A percentile compares a stretch with the other conserved stretches of the same genome.
phyloP scores from a whole-genome alignment of 1,284 basidiomycete species.

The Farysia itapuensis region DNA sequence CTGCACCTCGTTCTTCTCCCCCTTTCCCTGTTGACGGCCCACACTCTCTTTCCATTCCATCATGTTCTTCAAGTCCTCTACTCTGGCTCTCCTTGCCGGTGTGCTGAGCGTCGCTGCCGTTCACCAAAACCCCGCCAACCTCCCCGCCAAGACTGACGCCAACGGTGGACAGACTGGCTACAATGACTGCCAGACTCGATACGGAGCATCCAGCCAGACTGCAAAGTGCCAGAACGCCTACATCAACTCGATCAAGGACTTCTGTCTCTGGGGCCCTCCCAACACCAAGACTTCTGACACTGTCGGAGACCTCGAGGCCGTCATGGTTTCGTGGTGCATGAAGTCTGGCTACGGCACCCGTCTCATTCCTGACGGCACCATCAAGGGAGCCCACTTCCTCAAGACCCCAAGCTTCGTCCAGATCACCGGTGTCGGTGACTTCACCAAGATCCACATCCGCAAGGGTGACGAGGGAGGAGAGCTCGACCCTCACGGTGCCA shows the following conservation, averaged over 20 bases:
- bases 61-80: conserved; percentile 37
- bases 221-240: conserved; percentile 57
- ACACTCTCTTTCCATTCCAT: too few relatives aligned
- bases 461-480: conserved; percentile 59
- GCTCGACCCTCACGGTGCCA: conserved; percentile 58
- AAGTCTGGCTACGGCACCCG: conserved; percentile 65
- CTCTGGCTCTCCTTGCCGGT: conserved; percentile 36
- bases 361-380: conserved; percentile 74
- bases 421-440: conserved; percentile 66
- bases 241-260: conserved; percentile 55
- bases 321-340: conserved; percentile 73
- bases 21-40: too few relatives aligned
- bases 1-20: too few relatives aligned
- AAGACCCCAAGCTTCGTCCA: conserved; percentile 72
- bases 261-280: conserved; percentile 55
- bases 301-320: conserved; percentile 62
- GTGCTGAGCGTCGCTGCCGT: conserved; percentile 34
- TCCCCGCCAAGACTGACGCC: conserved; percentile 50
- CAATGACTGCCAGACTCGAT: conserved; percentile 52
- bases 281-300: conserved; percentile 17
- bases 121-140: conserved; percentile 39
- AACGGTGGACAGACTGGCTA: conserved; percentile 50
- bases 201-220: conserved; percentile 39
- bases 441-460: conserved; percentile 58
- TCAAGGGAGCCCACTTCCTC: conserved; percentile 72